Conservation (phyloP, 139 green algal genomes). For the Desmodesmus armatus region DNA sequence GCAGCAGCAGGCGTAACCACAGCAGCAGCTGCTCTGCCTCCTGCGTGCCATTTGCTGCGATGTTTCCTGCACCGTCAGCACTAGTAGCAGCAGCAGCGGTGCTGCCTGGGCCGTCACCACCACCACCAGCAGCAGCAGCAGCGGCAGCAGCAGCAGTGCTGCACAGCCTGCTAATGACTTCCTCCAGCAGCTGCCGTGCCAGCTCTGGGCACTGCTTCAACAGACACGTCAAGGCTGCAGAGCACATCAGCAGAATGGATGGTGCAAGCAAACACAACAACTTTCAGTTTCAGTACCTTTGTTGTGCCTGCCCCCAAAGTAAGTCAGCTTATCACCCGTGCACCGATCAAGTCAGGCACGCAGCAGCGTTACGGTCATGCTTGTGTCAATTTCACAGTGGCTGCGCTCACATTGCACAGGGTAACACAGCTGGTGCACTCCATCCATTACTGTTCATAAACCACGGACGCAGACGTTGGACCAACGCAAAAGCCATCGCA, state of each 20-base stretch:
- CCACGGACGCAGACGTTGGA: not conserved
- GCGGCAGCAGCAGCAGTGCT: not conserved
- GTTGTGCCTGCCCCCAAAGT: not conserved
- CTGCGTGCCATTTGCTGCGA: not conserved
- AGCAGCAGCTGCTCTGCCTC: slow-evolving; percentile 20
- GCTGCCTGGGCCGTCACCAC: not conserved
- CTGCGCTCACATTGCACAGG: not conserved
- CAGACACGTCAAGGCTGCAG: slow-evolving; percentile 39
- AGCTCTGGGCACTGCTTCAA: slow-evolving; percentile 42
- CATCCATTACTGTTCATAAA: not conserved
- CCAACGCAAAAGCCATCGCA: not conserved
- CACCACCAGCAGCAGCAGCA: not conserved
- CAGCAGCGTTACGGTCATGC: not conserved
- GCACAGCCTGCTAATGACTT: slow-evolving; percentile 43
- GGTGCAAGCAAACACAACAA: not conserved
- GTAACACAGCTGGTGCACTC: not conserved
- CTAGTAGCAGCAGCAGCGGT: not conserved
- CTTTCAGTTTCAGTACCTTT: not conserved
- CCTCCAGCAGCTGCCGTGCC: slow-evolving; percentile 49
- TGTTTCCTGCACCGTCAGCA: not conserved
- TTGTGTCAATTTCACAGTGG: not conserved
- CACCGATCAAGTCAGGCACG: not conserved
- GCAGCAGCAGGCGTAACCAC: not conserved
- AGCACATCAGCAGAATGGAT: not conserved
- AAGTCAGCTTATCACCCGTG: not conserved